These are phyloP conservation scores for Aspergillus uvarum DNA, from an alignment of 2,329 filamentous ascomycete genomes.

Conservation along the genomic window DNA sequence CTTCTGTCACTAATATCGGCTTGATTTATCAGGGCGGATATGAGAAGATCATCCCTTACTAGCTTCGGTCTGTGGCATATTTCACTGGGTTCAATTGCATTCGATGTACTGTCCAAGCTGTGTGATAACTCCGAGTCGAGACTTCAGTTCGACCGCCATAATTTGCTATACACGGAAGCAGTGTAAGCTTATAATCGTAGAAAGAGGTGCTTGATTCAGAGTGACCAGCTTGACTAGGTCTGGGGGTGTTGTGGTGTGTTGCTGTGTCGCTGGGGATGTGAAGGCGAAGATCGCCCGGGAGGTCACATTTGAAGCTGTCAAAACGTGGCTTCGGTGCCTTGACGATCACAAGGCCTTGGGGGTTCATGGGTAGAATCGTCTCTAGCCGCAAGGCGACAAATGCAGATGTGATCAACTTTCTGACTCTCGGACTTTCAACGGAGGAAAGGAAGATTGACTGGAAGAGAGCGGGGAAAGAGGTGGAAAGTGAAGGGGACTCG, in stretches of 20 bases:
- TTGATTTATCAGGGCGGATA: neutral
- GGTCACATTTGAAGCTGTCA: conserved; percentile 1
- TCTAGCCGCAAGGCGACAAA: conserved; percentile 11
- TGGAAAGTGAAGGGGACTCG: neutral
- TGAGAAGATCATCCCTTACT: conserved; percentile 1
- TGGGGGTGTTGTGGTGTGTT: neutral
- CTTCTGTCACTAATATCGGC: neutral
- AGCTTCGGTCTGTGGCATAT: neutral
- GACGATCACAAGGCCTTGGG: neutral
- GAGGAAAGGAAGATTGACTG: neutral
- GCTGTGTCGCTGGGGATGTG: neutral
- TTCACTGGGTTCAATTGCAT: neutral
- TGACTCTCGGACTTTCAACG: neutral
- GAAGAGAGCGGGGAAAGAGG: neutral
- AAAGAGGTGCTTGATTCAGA: too few relatives aligned
- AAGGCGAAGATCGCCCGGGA: neutral
- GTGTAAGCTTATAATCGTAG: neutral
- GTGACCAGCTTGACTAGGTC: neutral
- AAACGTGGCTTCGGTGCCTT: conserved; percentile 4
- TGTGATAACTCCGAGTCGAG: neutral
- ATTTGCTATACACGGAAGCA: neutral
- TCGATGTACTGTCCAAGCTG: neutral
- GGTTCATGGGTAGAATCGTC: neutral
- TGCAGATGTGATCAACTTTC: neutral
- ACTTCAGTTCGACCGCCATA: neutral